phyloP scores from a whole-genome alignment of 495 filamentous ascomycete species.

The Hypoxylon perforatum region DNA sequence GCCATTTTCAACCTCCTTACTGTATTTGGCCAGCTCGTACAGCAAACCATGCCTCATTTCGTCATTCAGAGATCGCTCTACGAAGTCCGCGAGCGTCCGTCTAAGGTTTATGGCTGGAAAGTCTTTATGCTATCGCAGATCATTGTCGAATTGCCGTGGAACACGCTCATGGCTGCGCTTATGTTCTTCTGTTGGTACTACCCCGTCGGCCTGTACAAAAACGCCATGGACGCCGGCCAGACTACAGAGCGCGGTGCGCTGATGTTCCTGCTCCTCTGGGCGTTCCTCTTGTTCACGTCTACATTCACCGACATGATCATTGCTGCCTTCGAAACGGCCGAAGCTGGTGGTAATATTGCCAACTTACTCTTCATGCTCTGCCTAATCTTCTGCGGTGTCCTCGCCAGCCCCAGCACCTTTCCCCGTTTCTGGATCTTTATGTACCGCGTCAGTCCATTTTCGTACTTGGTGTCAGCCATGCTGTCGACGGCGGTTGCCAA shows the following conservation, averaged over 20 bases:
- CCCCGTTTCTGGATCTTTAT: slow-evolving; percentile 88
- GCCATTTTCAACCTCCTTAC: slow-evolving; percentile 84
- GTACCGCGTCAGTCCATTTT: slow-evolving; percentile 81
- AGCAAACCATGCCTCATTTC: slow-evolving; percentile 90
- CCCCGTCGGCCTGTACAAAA: slow-evolving; percentile 78
- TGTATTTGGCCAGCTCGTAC: slow-evolving; percentile 78
- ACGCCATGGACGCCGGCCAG: slow-evolving; percentile 68
- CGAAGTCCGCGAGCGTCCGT: slow-evolving; percentile 85
- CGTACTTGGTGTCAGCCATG: slow-evolving; percentile 74
- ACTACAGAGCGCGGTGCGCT: slow-evolving; percentile 70
- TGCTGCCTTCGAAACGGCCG: slow-evolving; percentile 72
- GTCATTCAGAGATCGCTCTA: slow-evolving; percentile 81
- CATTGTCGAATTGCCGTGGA: slow-evolving; percentile 80
- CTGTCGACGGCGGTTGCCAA: slow-evolving; percentile 72
- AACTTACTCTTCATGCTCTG: slow-evolving; percentile 74
- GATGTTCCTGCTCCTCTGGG: slow-evolving; percentile 72
- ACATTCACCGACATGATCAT: slow-evolving; percentile 77
- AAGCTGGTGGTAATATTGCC: slow-evolving; percentile 72
- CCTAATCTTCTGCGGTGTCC: slow-evolving; percentile 79
- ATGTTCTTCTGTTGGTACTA: slow-evolving; percentile 85
- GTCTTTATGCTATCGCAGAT: slow-evolving; percentile 85
- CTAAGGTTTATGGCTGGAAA: slow-evolving; percentile 84
- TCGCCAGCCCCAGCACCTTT: slow-evolving; percentile 69
- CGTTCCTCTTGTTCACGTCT: slow-evolving; percentile 75
- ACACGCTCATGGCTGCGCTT: slow-evolving; percentile 73